Conservation (phyloP, 2,329 filamentous ascomycete genomes). For the Hymenoscyphus fructigenus region DNA sequence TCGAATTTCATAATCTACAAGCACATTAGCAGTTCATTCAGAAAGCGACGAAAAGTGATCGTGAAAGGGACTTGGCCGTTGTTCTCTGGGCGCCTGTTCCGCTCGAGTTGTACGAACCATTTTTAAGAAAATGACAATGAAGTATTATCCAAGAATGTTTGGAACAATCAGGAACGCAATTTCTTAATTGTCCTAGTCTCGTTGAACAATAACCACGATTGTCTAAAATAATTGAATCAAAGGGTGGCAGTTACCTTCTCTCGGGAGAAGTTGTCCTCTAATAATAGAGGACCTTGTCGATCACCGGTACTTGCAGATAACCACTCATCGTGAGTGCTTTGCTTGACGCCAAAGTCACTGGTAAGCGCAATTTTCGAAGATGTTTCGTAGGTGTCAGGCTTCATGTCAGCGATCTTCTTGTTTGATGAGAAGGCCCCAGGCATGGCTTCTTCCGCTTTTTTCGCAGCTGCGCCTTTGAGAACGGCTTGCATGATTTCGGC, state of each 20-base stretch:
- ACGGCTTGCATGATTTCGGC: not conserved
- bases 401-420: slow-evolving; percentile 32
- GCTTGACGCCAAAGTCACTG: slow-evolving; percentile 74
- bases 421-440: slow-evolving; percentile 26
- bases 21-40: not conserved
- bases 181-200: too few relatives aligned
- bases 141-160: too few relatives aligned
- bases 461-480: slow-evolving; percentile 12
- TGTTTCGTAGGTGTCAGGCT: slow-evolving; percentile 54
- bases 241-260: slow-evolving; percentile 61
- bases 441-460: slow-evolving; percentile 28
- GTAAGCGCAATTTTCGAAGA: slow-evolving; percentile 62
- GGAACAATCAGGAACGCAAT: too few relatives aligned
- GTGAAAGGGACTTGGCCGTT: too few relatives aligned
- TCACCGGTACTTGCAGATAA: slow-evolving; percentile 62
- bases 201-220: too few relatives aligned
- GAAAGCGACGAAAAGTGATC: too few relatives aligned
- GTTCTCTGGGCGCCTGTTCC: too few relatives aligned
- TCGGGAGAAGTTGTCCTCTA: slow-evolving; percentile 71
- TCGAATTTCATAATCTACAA: slow-evolving; percentile 71
- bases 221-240: not conserved
- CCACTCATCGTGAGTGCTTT: slow-evolving; percentile 76
- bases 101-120: too few relatives aligned
- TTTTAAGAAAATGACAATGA: too few relatives aligned
- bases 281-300: slow-evolving; percentile 62